Conservation (phyloP, 345 rosid species). For the Brassica juncea region DNA sequence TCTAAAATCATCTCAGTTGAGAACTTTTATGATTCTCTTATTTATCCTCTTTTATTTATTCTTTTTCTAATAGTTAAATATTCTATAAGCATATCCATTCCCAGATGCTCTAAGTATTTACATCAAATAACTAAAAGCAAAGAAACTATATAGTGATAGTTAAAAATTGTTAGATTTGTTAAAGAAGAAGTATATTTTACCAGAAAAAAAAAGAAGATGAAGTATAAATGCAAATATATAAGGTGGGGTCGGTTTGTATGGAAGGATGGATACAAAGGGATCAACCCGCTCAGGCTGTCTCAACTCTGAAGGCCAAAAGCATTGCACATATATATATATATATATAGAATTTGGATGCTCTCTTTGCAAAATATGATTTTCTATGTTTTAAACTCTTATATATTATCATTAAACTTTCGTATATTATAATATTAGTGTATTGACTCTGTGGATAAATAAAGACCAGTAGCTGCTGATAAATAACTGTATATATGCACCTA, state of each 20-base stretch:
- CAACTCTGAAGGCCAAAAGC: constrained; percentile 24
- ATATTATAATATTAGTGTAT: background rate
- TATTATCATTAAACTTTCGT: background rate
- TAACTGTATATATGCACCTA: background rate
- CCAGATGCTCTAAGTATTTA: background rate
- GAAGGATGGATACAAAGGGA: constrained; percentile 46
- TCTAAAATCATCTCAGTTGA: no score
- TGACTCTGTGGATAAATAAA: constrained; percentile 14
- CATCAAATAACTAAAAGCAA: background rate
- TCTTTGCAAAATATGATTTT: background rate
- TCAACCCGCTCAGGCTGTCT: constrained; percentile 41
- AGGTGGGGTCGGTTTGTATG: constrained; percentile 50
- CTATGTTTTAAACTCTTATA: background rate
- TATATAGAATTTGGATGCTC: constrained; percentile 1
- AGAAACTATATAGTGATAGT: background rate
- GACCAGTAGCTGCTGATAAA: constrained; percentile 11
- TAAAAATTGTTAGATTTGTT: background rate
- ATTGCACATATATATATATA: background rate
- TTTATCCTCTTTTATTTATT: no score
- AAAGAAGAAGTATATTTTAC: background rate
- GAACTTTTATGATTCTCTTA: no score
- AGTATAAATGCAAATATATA: constrained; percentile 27
- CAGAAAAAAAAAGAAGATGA: background rate
- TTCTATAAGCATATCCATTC: no score
- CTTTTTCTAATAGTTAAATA: no score